These are phyloP conservation scores for Nakazawaea wickerhamii DNA, from an alignment of 805 yeast genomes.

Conservation along the genomic window DNA sequence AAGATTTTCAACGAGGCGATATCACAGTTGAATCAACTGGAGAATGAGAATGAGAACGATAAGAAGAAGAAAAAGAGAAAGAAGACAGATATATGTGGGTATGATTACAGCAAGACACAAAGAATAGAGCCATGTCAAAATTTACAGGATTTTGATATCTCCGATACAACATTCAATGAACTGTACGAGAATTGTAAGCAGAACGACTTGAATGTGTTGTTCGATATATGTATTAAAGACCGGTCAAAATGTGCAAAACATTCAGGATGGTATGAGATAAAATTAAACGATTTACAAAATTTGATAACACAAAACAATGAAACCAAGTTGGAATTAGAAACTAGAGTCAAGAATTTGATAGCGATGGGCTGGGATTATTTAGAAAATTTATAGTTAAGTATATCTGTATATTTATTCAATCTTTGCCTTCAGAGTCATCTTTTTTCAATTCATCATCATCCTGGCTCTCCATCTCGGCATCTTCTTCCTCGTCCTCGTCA, in stretches of 20 bases:
- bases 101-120: slow-evolving; percentile 23
- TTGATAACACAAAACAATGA: slow-evolving; percentile 19
- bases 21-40: slow-evolving; percentile 12
- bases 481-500: slow-evolving; percentile 30
- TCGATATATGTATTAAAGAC: slow-evolving; percentile 43
- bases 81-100: slow-evolving; percentile 51
- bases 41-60: slow-evolving; percentile 1
- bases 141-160: slow-evolving; percentile 14
- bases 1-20: slow-evolving; percentile 15
- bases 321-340: slow-evolving; percentile 26
- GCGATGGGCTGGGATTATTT: slow-evolving; percentile 9
- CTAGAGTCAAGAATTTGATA: slow-evolving; percentile 27
- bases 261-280: slow-evolving; percentile 28
- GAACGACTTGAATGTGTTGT: slow-evolving; percentile 7
- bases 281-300: slow-evolving; percentile 24
- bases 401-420: background rate
- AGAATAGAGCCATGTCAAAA: background rate
- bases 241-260: slow-evolving; percentile 54
- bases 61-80: slow-evolving; percentile 18
- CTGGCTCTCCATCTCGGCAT: slow-evolving; percentile 7
- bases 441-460: slow-evolving; percentile 12
- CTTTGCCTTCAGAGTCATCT: background rate
- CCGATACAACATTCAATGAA: slow-evolving; percentile 20
- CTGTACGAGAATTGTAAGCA: slow-evolving; percentile 16
- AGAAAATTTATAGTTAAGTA: slow-evolving; percentile 2